phyloP scores from a whole-genome alignment of 108 stramenopile genomes.

The Skeletonema marinoi region DNA sequence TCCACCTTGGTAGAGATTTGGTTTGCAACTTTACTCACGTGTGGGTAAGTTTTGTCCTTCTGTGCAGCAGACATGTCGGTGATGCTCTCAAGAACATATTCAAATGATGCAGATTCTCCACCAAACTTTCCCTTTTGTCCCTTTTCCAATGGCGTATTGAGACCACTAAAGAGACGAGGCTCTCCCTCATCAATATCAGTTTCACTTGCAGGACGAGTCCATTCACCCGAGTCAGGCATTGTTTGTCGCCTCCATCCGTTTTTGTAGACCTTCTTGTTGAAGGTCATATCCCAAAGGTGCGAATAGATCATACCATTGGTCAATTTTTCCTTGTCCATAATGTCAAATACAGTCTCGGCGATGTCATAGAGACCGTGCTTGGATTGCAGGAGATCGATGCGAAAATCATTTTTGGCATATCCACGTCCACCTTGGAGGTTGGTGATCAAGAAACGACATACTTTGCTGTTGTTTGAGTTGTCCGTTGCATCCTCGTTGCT shows the following conservation, averaged over 20 bases:
- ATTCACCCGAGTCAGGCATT: not conserved
- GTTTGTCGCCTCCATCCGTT: slow-evolving; percentile 17
- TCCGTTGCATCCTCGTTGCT: not conserved
- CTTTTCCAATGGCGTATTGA: not conserved
- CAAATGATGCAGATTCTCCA: slow-evolving; percentile 12
- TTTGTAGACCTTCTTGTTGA: not conserved
- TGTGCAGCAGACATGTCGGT: not conserved
- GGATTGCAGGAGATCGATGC: slow-evolving; percentile 8
- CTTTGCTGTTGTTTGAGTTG: not conserved
- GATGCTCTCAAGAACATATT: slow-evolving; percentile 13
- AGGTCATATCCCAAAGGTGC: slow-evolving; percentile 6
- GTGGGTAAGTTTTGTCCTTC: slow-evolving; percentile 1
- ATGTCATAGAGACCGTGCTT: slow-evolving; percentile 23
- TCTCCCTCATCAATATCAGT: slow-evolving; percentile 11
- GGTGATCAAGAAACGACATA: slow-evolving; percentile 17
- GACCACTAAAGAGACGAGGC: slow-evolving; percentile 2
- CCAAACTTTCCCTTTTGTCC: slow-evolving; percentile 13
- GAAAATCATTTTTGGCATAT: slow-evolving; percentile 13
- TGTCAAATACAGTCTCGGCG: not conserved
- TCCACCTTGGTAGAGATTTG: slow-evolving; percentile 5
- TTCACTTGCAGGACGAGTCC: not conserved
- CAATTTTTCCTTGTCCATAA: not conserved
- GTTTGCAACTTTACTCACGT: not conserved
- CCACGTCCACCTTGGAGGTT: slow-evolving; percentile 9
- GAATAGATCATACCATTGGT: slow-evolving; percentile 1